Evolutionary conservation across 257 asterid species (phyloP).

Genomic region (Verbascum thapsus): DNA sequence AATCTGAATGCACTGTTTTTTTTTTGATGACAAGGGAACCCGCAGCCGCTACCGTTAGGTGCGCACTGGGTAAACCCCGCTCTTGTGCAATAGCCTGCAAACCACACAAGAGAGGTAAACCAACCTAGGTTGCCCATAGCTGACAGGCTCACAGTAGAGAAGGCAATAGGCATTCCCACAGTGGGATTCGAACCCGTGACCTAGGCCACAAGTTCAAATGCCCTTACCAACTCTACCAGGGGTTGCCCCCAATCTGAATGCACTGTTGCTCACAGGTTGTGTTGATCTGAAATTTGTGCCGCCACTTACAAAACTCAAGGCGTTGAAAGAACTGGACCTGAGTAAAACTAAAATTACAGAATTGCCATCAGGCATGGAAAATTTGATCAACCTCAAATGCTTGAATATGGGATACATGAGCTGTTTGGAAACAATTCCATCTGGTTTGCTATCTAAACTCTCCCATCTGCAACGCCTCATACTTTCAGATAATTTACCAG

Average conservation of each 20-base stretch:
- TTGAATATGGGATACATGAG: slow-evolving; percentile 30
- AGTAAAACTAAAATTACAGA: slow-evolving; percentile 22
- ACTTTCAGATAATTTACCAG: slow-evolving; percentile 24
- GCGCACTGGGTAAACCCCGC: no score
- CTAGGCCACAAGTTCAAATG: no score
- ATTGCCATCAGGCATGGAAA: slow-evolving; percentile 35
- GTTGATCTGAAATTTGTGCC: slow-evolving; percentile 28
- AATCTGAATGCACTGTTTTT: slow-evolving; percentile 37
- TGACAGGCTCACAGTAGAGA: no score
- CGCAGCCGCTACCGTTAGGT: no score
- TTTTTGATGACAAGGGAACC: no score
- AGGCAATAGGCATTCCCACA: no score
- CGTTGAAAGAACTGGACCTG: slow-evolving; percentile 33
- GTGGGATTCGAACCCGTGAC: no score
- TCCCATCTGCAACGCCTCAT: slow-evolving; percentile 32
- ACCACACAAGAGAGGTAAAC: no score
- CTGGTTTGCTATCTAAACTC: slow-evolving; percentile 29
- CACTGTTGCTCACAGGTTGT: slow-evolving; percentile 32
- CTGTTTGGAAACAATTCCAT: slow-evolving; percentile 25
- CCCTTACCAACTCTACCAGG: no score
- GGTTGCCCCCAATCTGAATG: slow-evolving; percentile 37
- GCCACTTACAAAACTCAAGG: slow-evolving; percentile 28
- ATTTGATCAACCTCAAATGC: slow-evolving; percentile 32
- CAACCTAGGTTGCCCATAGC: no score
- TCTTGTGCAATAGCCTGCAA: no score